Evolutionary conservation across 176 grass and related monocot species (phyloP).

Genomic region (Ampelocalamus luodianensis): DNA sequence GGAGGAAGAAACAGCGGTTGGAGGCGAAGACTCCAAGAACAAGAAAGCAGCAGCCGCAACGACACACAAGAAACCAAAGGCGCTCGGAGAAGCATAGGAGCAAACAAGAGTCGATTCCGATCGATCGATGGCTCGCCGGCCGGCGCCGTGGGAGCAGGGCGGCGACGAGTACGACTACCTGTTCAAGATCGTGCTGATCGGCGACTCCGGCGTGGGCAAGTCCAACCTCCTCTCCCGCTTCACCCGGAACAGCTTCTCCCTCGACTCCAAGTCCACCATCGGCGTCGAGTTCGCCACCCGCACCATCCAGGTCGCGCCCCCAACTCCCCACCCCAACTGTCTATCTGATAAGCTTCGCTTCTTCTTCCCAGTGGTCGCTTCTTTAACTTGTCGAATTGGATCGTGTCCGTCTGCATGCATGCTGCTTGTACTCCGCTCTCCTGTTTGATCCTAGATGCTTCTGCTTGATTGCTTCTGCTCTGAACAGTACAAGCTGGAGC

Average conservation of each 20-base stretch:
- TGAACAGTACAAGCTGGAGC: background rate
- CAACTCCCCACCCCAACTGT: background rate
- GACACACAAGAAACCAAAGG: background rate
- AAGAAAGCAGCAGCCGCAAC: background rate
- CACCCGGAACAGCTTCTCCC: conserved; percentile 83
- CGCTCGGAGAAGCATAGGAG: background rate
- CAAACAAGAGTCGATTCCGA: background rate
- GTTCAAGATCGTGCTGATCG: conserved; percentile 88
- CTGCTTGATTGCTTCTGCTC: background rate
- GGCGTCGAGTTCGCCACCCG: conserved; percentile 96
- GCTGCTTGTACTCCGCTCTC: background rate
- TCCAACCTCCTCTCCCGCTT: conserved; percentile 89
- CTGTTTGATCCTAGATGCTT: background rate
- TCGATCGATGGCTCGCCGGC: conserved; percentile 52
- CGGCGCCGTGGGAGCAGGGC: conserved; percentile 62
- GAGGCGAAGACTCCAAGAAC: conserved; percentile 41
- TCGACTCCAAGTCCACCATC: conserved; percentile 94
- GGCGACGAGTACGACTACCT: conserved; percentile 92
- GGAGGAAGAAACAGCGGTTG: background rate
- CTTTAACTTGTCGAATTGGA: background rate
- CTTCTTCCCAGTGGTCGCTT: background rate
- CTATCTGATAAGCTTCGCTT: background rate
- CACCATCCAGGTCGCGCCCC: conserved; percentile 52
- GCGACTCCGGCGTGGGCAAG: conserved; percentile 86
- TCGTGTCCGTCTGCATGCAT: background rate